phyloP scores from a whole-genome alignment of 306 rosid species.

The Ochetophila trinervis region DNA sequence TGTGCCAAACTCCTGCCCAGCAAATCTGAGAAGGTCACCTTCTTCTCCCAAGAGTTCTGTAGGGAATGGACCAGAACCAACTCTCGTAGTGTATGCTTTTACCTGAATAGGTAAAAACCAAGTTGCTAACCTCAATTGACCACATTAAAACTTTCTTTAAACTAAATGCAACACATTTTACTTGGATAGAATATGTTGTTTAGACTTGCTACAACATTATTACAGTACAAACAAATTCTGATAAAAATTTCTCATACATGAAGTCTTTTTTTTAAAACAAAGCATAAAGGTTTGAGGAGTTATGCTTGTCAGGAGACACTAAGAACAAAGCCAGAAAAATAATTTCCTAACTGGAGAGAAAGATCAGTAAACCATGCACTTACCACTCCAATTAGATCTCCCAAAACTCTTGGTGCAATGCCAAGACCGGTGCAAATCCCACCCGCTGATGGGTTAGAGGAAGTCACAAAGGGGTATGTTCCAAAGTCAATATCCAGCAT shows the following conservation, averaged over 20 bases:
- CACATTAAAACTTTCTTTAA: slow-evolving; percentile 7
- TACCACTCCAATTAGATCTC: slow-evolving; percentile 97
- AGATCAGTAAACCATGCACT: slow-evolving; percentile 23
- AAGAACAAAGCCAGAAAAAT: not conserved
- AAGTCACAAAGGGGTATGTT: slow-evolving; percentile 93
- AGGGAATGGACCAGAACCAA: slow-evolving; percentile 97
- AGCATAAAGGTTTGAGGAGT: too few species aligned
- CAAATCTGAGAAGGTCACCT: slow-evolving; percentile 84
- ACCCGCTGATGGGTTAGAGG: slow-evolving; percentile 99
- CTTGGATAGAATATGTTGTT: not conserved
- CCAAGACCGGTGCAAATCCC: slow-evolving; percentile 99
- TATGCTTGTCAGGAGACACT: too few species aligned
- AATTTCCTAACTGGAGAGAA: not conserved
- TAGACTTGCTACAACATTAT: not conserved
- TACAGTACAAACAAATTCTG: not conserved
- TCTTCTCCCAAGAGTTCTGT: slow-evolving; percentile 78
- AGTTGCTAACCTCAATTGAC: slow-evolving; percentile 17
- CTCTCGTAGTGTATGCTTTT: slow-evolving; percentile 94
- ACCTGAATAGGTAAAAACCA: slow-evolving; percentile 55
- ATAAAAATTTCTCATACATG: not conserved
- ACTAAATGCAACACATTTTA: not conserved
- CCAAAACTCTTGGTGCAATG: slow-evolving; percentile 81
- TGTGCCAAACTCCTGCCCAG: slow-evolving; percentile 98
- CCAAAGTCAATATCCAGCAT: slow-evolving; percentile 98
- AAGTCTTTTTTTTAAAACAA: too few species aligned